Base-by-base conservation (phyloP, 495 filamentous ascomycete genomes). In the Margaritispora aquatica region DNA sequence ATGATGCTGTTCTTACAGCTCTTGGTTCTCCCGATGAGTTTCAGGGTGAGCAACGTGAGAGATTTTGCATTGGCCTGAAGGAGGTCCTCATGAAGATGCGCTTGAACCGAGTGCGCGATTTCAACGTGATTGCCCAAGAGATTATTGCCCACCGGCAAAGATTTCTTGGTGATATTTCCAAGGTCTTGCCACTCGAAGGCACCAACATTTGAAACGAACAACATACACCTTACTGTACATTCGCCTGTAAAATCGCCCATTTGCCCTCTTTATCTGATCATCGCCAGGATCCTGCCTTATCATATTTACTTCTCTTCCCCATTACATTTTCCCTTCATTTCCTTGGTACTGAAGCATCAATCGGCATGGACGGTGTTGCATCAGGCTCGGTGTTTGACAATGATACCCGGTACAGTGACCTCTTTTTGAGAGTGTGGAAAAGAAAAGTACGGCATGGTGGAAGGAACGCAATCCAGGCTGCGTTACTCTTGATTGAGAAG, bases 1-100 rank as follows among this genome's bases (percentile, higher is more conserved):
- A 95, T 81, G 88, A 94, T 70, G 85, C 87, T 66, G 88, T 96
- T 51, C 85, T 96, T 51, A 78, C 90, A 57, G 83, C 95, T 60
- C 83, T 97, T 67, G 90, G 90, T 60, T 83, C 84, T 27, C 72
- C 84, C 54, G 89, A 92, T 65, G 85, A 86, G 51, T 84, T 83
- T 63, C 82, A 75, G 21, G 79, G 83, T 60, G 85, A 89, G 71
- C 84, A 90, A 63, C 84, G 82, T 70, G 75, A 80, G 62, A 76
- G 76, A 59, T 98, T 91, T 73, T 83, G 85, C 52, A 77, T 81
- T 52, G 92, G 92, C 29, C 74, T 98, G 50, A 86, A 83, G 62
- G 75, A 82, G 59, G 80, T 93, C 29, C 86, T 98, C 63, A 82
- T 85, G 64, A 80, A 86, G 34, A 79, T 97, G 68, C 86, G 87